Evolutionary conservation across 1,139 yeast genomes (phyloP).

Genomic region (Sugiyamaella xylanicola): DNA sequence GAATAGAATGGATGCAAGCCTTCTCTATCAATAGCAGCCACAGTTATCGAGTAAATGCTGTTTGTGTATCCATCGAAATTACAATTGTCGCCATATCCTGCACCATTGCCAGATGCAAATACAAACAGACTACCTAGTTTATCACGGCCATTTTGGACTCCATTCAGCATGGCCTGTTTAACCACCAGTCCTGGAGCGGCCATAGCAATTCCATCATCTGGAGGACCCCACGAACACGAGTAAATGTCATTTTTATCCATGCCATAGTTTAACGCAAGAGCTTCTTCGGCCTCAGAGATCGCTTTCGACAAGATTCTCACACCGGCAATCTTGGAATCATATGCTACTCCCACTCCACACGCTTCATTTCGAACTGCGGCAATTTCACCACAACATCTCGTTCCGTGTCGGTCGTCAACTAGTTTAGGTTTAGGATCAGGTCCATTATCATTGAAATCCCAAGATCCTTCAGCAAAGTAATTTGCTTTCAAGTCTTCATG

Average conservation of each 20-base stretch:
- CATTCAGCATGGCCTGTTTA: slow-evolving; percentile 77
- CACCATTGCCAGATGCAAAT: slow-evolving; percentile 98
- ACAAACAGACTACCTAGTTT: slow-evolving; percentile 88
- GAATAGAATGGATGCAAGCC: slow-evolving; percentile 88
- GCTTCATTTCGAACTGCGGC: slow-evolving; percentile 80
- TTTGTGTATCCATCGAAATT: slow-evolving; percentile 98
- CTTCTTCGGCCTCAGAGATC: slow-evolving; percentile 85
- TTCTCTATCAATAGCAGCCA: slow-evolving; percentile 86
- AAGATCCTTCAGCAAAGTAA: slow-evolving; percentile 73
- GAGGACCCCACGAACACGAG: slow-evolving; percentile 99
- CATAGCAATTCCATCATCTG: slow-evolving; percentile 86
- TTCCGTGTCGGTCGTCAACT: slow-evolving; percentile 90
- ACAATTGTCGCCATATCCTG: slow-evolving; percentile 78
- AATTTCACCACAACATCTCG: slow-evolving; percentile 97
- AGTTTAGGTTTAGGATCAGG: slow-evolving; percentile 78
- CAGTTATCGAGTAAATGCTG: slow-evolving; percentile 91
- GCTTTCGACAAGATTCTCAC: slow-evolving; percentile 82
- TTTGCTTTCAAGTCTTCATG: slow-evolving; percentile 70
- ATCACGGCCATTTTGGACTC: slow-evolving; percentile 80
- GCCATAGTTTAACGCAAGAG: slow-evolving; percentile 79
- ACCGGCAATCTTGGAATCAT: slow-evolving; percentile 82
- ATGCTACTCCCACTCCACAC: slow-evolving; percentile 97
- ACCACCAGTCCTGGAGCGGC: slow-evolving; percentile 82
- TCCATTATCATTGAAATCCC: slow-evolving; percentile 85
- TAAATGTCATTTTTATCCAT: slow-evolving; percentile 83